These are phyloP conservation scores for Mycena galericulata DNA, from an alignment of 768 basidiomycete species.

Conservation along the genomic window DNA sequence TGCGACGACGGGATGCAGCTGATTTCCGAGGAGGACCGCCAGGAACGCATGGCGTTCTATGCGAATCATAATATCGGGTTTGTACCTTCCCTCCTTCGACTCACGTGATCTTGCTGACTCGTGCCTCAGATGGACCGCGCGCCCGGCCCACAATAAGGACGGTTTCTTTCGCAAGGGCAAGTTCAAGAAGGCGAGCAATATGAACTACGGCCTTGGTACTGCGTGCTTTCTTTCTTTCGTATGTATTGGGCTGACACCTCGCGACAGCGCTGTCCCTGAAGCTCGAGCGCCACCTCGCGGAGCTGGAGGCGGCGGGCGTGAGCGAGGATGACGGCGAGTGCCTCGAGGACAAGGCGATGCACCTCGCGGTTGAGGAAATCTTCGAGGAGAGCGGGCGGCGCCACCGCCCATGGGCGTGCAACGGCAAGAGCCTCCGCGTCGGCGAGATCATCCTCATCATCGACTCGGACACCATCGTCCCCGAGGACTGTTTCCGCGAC, in stretches of 20 bases:
- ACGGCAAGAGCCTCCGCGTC: constrained; percentile 79
- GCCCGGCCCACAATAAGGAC: constrained; percentile 76
- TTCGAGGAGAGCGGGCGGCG: constrained; percentile 59
- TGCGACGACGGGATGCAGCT: constrained; percentile 87
- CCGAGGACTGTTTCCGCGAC: constrained; percentile 91
- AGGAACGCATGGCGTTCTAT: constrained; percentile 79
- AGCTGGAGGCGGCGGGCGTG: too few relatives aligned
- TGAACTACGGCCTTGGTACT: constrained; percentile 76
- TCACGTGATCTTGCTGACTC: not conserved
- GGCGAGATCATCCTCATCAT: constrained; percentile 86
- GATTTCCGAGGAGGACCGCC: constrained; percentile 54
- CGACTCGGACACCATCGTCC: constrained; percentile 82
- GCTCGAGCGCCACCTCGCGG: too few relatives aligned
- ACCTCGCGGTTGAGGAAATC: too few relatives aligned
- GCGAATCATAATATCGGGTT: constrained; percentile 79
- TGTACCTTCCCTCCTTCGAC: not conserved
- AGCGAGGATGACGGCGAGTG: too few relatives aligned
- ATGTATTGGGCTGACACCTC: not conserved
- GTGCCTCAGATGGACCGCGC: constrained; percentile 66
- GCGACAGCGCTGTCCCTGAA: not conserved
- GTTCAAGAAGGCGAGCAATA: constrained; percentile 92
- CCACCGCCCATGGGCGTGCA: constrained; percentile 80
- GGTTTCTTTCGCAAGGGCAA: constrained; percentile 83
- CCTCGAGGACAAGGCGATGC: too few relatives aligned
- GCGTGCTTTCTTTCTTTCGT: not conserved